Percentiles rank a stretch among this genome's conserved stretches.
These are phyloP conservation scores for Striga hermonthica DNA, from an alignment of 305 asterid species.

Conservation along the genomic window DNA sequence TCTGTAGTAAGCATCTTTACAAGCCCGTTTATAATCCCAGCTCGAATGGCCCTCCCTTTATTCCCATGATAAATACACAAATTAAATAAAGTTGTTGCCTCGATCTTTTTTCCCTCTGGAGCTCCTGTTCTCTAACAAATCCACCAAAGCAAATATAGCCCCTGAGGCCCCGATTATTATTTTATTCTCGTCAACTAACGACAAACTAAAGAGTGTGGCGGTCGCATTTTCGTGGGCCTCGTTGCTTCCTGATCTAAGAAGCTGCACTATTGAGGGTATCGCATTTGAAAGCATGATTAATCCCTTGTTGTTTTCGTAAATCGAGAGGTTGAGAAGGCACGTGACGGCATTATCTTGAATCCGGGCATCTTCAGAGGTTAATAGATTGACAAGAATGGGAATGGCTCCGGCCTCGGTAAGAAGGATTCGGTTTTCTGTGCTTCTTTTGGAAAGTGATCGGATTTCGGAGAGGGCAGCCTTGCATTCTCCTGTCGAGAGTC, in stretches of 20 bases:
- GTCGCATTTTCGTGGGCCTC: not conserved
- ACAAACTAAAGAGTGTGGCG: not conserved
- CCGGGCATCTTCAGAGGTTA: not conserved
- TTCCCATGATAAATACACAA: not conserved
- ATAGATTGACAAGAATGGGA: not conserved
- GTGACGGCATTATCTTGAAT: constrained; percentile 5
- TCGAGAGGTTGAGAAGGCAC: not conserved
- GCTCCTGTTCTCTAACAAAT: not conserved
- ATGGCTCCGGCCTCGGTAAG: constrained; percentile 5
- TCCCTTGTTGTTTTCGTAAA: constrained; percentile 4
- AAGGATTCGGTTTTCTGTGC: not conserved
- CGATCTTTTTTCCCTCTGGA: not conserved
- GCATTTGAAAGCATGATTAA: not conserved
- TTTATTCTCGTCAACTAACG: not conserved
- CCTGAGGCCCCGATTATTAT: not conserved
- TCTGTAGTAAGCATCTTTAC: not conserved
- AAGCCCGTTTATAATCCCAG: not conserved
- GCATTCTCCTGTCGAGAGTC: not conserved
- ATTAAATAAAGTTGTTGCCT: not conserved
- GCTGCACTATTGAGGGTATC: not conserved
- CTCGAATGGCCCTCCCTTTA: constrained; percentile 1
- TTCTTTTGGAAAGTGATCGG: not conserved
- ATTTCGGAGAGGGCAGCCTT: not conserved
- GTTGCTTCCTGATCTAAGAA: not conserved
- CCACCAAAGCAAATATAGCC: not conserved